Conservation (phyloP, 768 basidiomycete species). For the Lactarius hengduanensis region DNA sequence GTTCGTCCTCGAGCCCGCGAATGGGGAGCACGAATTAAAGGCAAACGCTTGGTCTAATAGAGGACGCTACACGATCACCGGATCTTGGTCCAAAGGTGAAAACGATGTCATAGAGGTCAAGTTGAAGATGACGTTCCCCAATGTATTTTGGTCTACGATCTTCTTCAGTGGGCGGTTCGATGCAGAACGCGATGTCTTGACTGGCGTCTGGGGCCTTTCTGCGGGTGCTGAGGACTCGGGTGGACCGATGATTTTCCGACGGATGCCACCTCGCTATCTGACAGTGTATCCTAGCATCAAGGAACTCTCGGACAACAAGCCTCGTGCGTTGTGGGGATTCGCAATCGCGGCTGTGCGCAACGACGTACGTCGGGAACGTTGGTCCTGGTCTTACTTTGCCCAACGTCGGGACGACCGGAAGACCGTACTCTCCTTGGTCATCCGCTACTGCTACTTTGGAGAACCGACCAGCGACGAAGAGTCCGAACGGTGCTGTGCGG, state of each 20-base stretch:
- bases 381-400: conserved; percentile 36
- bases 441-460: conserved; percentile 31
- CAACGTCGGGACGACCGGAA: conserved; percentile 33
- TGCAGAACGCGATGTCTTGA: conserved; percentile 14
- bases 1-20: conserved; percentile 13
- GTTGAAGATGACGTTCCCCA: conserved; percentile 25
- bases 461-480: conserved; percentile 28
- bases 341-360: conserved; percentile 32
- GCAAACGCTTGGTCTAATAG: conserved; percentile 18
- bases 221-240: neutral
- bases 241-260: conserved; percentile 31
- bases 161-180: conserved; percentile 18
- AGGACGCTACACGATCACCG: conserved; percentile 26
- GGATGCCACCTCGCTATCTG: conserved; percentile 30
- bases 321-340: conserved; percentile 36
- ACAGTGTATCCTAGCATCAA: conserved; percentile 32
- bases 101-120: conserved; percentile 22
- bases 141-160: conserved; percentile 5
- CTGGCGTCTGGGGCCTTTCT: conserved; percentile 4
- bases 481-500: conserved; percentile 17
- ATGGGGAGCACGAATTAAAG: conserved; percentile 17
- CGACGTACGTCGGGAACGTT: conserved; percentile 31
- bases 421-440: conserved; percentile 32
- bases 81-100: conserved; percentile 24
- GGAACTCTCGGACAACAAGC: conserved; percentile 29